These are phyloP conservation scores for Neonectria neomacrospora DNA, from an alignment of 2,329 filamentous ascomycete genomes.

Conservation along the genomic window DNA sequence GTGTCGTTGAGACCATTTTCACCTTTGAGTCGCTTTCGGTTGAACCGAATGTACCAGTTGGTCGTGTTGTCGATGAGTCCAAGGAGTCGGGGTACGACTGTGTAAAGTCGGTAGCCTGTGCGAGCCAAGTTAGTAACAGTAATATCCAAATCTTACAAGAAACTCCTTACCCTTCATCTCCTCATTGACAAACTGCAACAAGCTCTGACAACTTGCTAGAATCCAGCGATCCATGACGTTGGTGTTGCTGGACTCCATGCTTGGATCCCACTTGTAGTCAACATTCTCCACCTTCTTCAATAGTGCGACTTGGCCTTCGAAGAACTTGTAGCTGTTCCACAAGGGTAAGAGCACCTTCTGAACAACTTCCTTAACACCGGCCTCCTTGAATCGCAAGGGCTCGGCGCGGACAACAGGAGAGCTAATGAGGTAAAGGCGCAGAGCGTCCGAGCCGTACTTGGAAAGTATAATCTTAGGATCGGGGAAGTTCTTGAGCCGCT, in stretches of 20 bases:
- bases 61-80: conserved; percentile 91
- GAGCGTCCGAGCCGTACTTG: conserved; percentile 89
- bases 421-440: conserved; percentile 96
- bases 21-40: conserved; percentile 89
- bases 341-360: conserved; percentile 89
- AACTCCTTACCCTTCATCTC: conserved; percentile 80
- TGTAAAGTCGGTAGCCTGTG: conserved; percentile 80
- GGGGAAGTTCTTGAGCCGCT: conserved; percentile 95
- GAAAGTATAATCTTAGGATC: conserved; percentile 86
- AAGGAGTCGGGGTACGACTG: conserved; percentile 86
- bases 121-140: conserved; percentile 13
- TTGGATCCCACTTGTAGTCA: conserved; percentile 82
- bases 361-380: conserved; percentile 93
- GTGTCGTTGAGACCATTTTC: conserved; percentile 89
- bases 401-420: conserved; percentile 94
- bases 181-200: conserved; percentile 89
- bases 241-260: conserved; percentile 77
- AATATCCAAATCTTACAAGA: conserved; percentile 7
- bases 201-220: conserved; percentile 88
- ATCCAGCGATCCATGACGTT: conserved; percentile 99
- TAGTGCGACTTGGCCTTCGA: conserved; percentile 85
- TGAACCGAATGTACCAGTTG: conserved; percentile 99
- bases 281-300: conserved; percentile 86
- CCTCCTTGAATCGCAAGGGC: conserved; percentile 89
- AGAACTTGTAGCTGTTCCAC: conserved; percentile 98